phyloP scores from a whole-genome alignment of 345 rosid genomes.

The Ceriops zippeliana region DNA sequence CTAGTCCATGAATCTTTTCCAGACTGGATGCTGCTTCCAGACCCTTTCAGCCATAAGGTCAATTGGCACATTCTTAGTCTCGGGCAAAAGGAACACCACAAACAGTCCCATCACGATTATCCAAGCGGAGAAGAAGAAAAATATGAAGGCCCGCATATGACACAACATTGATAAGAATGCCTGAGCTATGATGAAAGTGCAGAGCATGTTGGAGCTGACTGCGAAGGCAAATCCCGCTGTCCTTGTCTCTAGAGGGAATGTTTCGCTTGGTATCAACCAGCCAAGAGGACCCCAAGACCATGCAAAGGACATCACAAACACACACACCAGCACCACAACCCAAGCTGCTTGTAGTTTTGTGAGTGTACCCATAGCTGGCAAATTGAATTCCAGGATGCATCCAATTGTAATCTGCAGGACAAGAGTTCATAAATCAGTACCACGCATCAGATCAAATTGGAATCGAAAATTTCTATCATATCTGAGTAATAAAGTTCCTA shows the following conservation, averaged over 20 bases:
- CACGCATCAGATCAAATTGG: background rate
- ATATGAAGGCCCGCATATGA: constrained; percentile 15
- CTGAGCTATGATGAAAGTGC: constrained; percentile 18
- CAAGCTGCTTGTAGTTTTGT: constrained; percentile 3
- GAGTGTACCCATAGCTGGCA: constrained; percentile 11
- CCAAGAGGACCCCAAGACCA: constrained; percentile 25
- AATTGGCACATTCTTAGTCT: constrained; percentile 19
- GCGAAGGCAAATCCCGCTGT: constrained; percentile 16
- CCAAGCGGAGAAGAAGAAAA: constrained; percentile 25
- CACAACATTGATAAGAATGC: constrained; percentile 28
- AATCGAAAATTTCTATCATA: no score
- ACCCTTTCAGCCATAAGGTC: constrained; percentile 22
- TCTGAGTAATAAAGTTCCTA: background rate
- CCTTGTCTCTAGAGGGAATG: constrained; percentile 15
- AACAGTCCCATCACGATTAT: constrained; percentile 13
- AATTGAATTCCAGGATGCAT: background rate
- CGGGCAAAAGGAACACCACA: constrained; percentile 11
- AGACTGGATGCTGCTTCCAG: constrained; percentile 23
- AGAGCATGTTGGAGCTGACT: constrained; percentile 19
- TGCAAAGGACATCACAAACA: constrained; percentile 21
- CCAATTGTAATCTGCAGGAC: constrained; percentile 16
- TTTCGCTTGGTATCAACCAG: constrained; percentile 23
- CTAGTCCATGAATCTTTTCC: constrained; percentile 17
- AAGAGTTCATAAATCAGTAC: background rate
- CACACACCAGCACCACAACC: constrained; percentile 14